A percentile compares a stretch with the other conserved stretches of the same genome.
Evolutionary conservation across 208 protist species (phyloP).

Genomic region (Porcisia hertigi): DNA sequence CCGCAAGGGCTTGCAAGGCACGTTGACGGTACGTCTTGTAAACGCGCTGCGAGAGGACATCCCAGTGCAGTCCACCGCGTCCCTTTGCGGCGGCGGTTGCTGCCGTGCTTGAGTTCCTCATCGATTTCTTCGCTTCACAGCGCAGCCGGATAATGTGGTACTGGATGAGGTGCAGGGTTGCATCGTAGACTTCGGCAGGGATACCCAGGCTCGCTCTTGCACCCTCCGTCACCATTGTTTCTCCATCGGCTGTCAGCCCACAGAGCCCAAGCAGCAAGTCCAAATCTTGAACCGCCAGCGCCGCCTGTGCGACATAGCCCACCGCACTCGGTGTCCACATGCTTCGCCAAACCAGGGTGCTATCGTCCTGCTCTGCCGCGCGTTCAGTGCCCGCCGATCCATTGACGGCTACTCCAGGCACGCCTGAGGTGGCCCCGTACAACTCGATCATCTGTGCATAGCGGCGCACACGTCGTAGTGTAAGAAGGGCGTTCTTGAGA

Average conservation of each 20-base stretch:
- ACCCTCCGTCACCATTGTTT: too few relatives aligned
- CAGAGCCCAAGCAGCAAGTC: constrained; percentile 43
- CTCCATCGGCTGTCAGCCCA: neutral
- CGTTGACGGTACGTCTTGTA: constrained; percentile 22
- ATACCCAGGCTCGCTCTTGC: neutral
- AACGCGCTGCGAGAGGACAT: constrained; percentile 27
- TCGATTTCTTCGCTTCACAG: constrained; percentile 7
- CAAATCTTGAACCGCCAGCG: constrained; percentile 45
- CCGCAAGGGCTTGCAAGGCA: constrained; percentile 10
- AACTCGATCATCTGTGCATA: constrained; percentile 46
- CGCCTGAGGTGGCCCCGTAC: constrained; percentile 7
- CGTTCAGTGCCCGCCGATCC: neutral
- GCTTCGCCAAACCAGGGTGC: constrained; percentile 19
- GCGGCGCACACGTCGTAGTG: constrained; percentile 49
- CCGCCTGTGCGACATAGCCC: constrained; percentile 60
- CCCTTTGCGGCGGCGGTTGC: neutral
- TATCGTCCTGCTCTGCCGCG: neutral
- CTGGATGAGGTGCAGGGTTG: constrained; percentile 52
- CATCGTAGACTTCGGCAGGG: constrained; percentile 61
- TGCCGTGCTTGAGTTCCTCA: neutral
- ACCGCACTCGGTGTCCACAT: constrained; percentile 50
- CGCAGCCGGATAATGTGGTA: constrained; percentile 23
- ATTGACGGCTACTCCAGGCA: too few relatives aligned
- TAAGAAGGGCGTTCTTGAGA: constrained; percentile 50
- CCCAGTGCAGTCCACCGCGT: neutral